A percentile compares a stretch with the other conserved stretches of the same genome.
These are phyloP conservation scores for Sutorius australiensis DNA, from an alignment of 768 basidiomycete genomes.

Conservation along the genomic window DNA sequence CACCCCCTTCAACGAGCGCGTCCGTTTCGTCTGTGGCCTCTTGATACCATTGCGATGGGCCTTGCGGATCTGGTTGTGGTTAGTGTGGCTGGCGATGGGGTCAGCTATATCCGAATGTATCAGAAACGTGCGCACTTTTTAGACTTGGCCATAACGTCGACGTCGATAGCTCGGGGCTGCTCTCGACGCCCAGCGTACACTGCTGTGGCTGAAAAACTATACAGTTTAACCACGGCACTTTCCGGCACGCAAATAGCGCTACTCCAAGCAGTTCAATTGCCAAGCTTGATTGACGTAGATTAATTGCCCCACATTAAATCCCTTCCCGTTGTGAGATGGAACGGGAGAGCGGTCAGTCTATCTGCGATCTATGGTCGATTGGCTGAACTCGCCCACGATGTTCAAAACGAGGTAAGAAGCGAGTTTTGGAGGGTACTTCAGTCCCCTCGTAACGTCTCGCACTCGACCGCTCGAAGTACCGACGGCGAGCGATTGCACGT, in stretches of 20 bases:
- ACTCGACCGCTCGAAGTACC: not conserved
- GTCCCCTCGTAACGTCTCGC: not conserved
- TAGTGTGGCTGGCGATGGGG: constrained; percentile 61
- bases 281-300: not conserved
- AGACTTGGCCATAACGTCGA: constrained; percentile 84
- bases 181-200: not conserved
- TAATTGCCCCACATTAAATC: not conserved
- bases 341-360: too few species aligned
- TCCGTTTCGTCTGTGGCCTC: constrained; percentile 66
- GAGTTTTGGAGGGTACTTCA: too few species aligned
- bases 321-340: not conserved
- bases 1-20: constrained; percentile 89
- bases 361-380: not conserved
- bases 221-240: constrained; percentile 22
- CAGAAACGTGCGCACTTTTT: constrained; percentile 69
- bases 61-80: constrained; percentile 96
- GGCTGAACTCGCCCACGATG: not conserved
- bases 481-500: not conserved
- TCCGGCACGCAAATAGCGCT: constrained; percentile 4
- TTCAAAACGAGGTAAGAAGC: too few species aligned
- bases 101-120: constrained; percentile 8
- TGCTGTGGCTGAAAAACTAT: constrained; percentile 36
- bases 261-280: too few species aligned
- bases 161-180: constrained; percentile 6
- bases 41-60: constrained; percentile 98